Evolutionary conservation across 441 rosid genomes (phyloP).

Genomic region (Adansonia grandidieri): DNA sequence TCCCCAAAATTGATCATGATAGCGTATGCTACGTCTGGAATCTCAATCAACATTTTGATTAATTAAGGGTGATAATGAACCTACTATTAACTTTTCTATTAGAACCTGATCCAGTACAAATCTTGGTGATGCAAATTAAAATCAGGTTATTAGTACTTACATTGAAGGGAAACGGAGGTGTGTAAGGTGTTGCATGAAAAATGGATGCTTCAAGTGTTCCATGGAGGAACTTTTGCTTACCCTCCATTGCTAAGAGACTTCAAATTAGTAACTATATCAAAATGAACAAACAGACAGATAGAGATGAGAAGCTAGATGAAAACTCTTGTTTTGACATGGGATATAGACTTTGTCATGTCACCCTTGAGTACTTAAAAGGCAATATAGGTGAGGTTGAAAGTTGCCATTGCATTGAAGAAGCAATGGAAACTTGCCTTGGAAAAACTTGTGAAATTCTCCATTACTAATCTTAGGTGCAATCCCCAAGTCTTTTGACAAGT

Average conservation of each 20-base stretch:
- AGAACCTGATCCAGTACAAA: not conserved
- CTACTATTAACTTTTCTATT: not conserved
- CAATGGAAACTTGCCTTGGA: conserved; percentile 45
- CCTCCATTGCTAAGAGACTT: conserved; percentile 44
- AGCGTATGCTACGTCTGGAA: no score
- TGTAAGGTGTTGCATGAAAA: conserved; percentile 71
- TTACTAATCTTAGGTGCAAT: conserved; percentile 54
- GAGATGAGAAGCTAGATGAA: not conserved
- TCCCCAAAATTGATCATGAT: no score
- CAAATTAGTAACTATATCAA: not conserved
- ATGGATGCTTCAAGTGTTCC: conserved; percentile 89
- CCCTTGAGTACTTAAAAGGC: conserved; percentile 31
- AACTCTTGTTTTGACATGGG: not conserved
- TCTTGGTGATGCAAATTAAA: no score
- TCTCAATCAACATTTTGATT: not conserved
- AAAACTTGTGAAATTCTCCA: conserved; percentile 55
- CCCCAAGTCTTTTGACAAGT: conserved; percentile 30
- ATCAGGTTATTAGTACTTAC: conserved; percentile 43
- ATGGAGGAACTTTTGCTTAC: conserved; percentile 58
- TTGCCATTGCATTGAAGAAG: conserved; percentile 28
- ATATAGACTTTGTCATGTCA: conserved; percentile 6
- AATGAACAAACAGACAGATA: not conserved
- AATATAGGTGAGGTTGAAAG: conserved; percentile 16
- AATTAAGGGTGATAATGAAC: no score
- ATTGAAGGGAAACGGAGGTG: conserved; percentile 66